phyloP scores from a whole-genome alignment of 106 monocot species.

The Platanthera guangdongensis region DNA sequence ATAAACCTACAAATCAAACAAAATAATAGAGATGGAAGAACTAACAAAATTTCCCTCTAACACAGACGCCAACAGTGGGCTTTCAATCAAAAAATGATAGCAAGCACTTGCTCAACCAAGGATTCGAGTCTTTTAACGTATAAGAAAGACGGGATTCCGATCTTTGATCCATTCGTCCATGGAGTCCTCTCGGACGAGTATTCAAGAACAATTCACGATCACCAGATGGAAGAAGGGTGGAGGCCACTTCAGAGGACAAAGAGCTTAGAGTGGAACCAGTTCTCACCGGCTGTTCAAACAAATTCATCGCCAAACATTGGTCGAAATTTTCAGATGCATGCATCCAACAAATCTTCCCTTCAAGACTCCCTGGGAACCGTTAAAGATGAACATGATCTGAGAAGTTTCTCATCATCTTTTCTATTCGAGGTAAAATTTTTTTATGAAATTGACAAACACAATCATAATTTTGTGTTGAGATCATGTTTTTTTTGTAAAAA shows the following conservation, averaged over 20 bases:
- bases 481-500: neutral
- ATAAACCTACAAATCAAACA: neutral
- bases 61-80: constrained; percentile 41
- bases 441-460: neutral
- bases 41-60: neutral
- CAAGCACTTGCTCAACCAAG: neutral
- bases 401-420: neutral
- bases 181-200: too few relatives aligned
- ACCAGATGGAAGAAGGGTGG: neutral
- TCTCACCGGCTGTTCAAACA: neutral
- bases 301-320: neutral
- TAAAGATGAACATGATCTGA: neutral
- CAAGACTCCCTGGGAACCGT: neutral
- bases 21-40: neutral
- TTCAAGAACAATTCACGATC: neutral
- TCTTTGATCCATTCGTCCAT: neutral
- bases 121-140: neutral
- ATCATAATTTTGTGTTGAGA: neutral
- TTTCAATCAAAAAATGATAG: constrained; percentile 23
- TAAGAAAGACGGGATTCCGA: neutral
- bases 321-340: neutral
- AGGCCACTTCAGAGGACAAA: neutral
- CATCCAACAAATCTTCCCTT: neutral
- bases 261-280: neutral
- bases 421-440: neutral